Conservation (phyloP, 108 stramenopile genomes). For the Cyclotella sp. region DNA sequence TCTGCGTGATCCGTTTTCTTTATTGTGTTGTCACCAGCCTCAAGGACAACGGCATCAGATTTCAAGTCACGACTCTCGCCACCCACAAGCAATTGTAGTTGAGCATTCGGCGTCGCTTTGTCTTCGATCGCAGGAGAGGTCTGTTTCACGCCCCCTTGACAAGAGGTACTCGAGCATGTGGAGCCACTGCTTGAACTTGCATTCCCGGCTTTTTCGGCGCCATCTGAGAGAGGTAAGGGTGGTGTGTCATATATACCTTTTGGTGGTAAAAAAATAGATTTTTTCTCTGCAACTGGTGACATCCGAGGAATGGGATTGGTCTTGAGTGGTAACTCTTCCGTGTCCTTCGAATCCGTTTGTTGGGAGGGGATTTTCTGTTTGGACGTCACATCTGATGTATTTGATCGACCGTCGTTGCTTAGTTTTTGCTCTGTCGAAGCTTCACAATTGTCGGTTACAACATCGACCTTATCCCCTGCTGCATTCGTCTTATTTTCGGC, state of each 20-base stretch:
- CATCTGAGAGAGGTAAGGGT: not conserved
- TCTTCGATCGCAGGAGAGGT: not conserved
- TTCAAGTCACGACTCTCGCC: not conserved
- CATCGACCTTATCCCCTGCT: too few species aligned
- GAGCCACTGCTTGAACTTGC: slow-evolving; percentile 23
- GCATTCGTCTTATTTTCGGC: too few species aligned
- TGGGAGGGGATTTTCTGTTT: too few species aligned
- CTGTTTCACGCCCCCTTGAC: not conserved
- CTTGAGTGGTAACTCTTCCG: too few species aligned
- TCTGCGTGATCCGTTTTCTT: not conserved
- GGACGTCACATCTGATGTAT: too few species aligned
- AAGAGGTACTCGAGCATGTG: slow-evolving; percentile 14
- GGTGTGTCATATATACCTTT: not conserved
- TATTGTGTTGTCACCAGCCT: not conserved
- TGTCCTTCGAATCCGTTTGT: too few species aligned
- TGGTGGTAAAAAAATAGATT: too few species aligned
- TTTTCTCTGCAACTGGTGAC: too few species aligned
- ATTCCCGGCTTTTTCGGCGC: not conserved
- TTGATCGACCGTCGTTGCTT: too few species aligned
- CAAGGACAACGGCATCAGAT: not conserved
- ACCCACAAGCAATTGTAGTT: not conserved
- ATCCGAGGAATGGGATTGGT: too few species aligned
- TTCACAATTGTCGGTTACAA: too few species aligned
- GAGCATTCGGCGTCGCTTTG: not conserved
- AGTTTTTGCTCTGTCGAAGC: too few species aligned